Evolutionary conservation across 2,329 filamentous ascomycete genomes (phyloP), one percentile per base, ranked within the genome.

Genomic region (Dothistroma pini): DNA sequence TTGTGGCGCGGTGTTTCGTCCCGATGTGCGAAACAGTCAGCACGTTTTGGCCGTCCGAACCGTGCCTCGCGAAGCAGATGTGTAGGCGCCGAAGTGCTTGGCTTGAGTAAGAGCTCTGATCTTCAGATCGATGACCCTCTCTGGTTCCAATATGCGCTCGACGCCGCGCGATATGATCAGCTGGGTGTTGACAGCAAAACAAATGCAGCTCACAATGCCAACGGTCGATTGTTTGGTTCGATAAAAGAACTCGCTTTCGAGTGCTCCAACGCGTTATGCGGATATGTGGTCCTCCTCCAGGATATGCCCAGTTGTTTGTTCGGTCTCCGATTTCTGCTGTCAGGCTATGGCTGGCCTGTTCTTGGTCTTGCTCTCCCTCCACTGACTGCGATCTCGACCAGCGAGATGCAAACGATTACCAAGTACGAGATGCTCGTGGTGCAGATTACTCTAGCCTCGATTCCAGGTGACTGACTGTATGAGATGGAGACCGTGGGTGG

Each of bases 361-460:
- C 3, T 29, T 32, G 29, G 31, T 29, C 52, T 48, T 22, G 29
- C 7, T 9, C 32, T 22, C 8, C 48, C n/a, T 47, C 50, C 52
- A 47, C 9, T 52, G 47, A 34, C n/a, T 63, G 44, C 57, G 50
- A 58, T 60, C 54, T 44, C 54, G 55, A 54, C 61, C 59, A 55
- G 61, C 61, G 57, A 58, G 53, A 63, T 55, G 49, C 61, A 58
- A 56, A n/a, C 54, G 35, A 52, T 41, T 21, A 51, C 60, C 56
- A 53, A 59, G 47, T 41, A 14, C 12, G 50, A 16, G 14, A 10
- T 59, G 51, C 19, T 56, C 35, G 47, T 38, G 31, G 49, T 25
- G 19, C 55, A 56, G 31, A 57, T 47, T 51, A 38, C 32, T 25
- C 16, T 29, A 53, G 50, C 34, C 25, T n/a, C n/a, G n/a, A 22